Base-by-base conservation (phyloP, 1,139 yeast genomes). In the Yamadazyma siamensis region DNA sequence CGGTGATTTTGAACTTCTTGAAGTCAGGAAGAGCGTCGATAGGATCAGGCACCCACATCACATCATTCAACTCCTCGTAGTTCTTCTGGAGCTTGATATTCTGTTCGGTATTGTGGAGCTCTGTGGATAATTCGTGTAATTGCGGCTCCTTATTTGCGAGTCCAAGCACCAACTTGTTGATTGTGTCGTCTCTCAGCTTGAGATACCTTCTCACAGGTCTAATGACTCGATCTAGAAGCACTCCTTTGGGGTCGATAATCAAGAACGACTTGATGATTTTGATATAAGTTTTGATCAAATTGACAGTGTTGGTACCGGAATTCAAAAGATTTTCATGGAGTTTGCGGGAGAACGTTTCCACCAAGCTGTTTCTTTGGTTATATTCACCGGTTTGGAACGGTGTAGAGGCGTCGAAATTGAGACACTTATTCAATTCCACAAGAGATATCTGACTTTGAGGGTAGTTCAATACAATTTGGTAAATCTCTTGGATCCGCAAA, bases 21-120 rank as follows among this genome's bases (percentile, higher is more conserved):
- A 87, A 86, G 52, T 88, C 96, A 0, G 95, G 85, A 6, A 94
- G 72, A 0, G 95, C 95, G 57, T 85, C 96, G n/a, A 84, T 71
- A 0, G 96, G 96, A 46, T 87, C 96, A 0, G 97, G 97, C 6
- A 58, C 60, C 97, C 97, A 89, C 18, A 71, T 63, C 4, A 80
- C 53, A 39, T 72, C 78, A 21, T 56, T 55, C 25, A 52, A 41
- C 34, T 69, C 75, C 32, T 70, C 73, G 12, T 49, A 26, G 16
- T 31, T 33, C 19, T 36, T 39, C 21, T 30, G 31, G 21, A 44
- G 38, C 27, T 29, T 42, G 38, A 32, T 30, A 16, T 31, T 36
- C 16, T 36, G 32, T 14, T 39, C 51, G 17, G 41, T 39, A 23
- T 46, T 50, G 20, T 65, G 47, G 14, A 85, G 57, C 41, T 80